Base-by-base conservation (phyloP, 208 protist species). In the Leishmania turanica region DNA sequence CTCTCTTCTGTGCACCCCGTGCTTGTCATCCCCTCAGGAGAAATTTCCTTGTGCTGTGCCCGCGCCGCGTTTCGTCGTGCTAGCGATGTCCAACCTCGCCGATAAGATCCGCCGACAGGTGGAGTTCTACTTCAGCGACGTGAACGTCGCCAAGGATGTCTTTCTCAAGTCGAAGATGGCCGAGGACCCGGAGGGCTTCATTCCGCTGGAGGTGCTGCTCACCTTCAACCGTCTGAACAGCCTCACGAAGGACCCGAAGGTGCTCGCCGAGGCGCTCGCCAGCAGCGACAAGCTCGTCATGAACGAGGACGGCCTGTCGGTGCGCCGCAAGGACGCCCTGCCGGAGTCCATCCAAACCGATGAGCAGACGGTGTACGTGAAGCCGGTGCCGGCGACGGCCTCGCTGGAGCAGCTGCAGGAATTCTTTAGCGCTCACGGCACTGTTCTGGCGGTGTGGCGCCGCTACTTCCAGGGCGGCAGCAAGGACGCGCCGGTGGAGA, bases 41-140 rank as follows among this genome's bases (percentile, higher is more conserved):
- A 19, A 56, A 17, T 40, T 24, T 58, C n/a, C 37, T 24, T 47
- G 37, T 4, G 21, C 66, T 49, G 5, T 47, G 3, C 66, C 60
- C 66, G 19, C 66, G 3, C 53, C 6, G 6, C 27, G 9, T 45
- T 13, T 72, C 9, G 19, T 13, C 31, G 62, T 68, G 47, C 21
- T 40, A 34, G 73, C 15, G 27, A 90, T 91, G 88, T 81, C 85
- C 51, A 80, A 82, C n/a, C 56, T 82, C 49, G 83, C 87, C 40
- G 78, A 80, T 19, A 91, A 92, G 83, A 87, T 98, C 65, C 85
- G 89, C 71, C 77, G 84, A 15, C 95, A 97, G 85, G 92, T 98
- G 75, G 93, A 97, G 88, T 98, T 97, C 87, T 98, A 98, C 88
- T 98, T 98, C 89, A 93, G 93, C 80, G 93, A 98, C 81, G 93